Conservation (phyloP, 805 yeast genomes). For the Lipomyces chichibuensis region DNA sequence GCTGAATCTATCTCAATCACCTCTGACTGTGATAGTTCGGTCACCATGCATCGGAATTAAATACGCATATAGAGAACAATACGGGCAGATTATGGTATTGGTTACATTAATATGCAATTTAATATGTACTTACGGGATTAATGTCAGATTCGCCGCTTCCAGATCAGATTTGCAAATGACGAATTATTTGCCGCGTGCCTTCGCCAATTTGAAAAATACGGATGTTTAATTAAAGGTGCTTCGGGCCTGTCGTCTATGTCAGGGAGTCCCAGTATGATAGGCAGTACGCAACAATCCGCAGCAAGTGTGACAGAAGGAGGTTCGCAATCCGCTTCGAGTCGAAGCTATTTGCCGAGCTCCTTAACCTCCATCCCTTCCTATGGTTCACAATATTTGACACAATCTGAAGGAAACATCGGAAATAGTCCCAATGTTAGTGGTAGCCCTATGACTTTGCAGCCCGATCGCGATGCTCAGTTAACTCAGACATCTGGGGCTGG, state of each 20-base stretch:
- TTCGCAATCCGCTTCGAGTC: constrained; percentile 1
- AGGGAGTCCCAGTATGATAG: not conserved
- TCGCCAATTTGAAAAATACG: constrained; percentile 16
- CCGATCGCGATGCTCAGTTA: not conserved
- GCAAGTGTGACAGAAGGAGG: not conserved
- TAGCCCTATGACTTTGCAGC: not conserved
- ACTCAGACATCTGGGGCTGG: not conserved
- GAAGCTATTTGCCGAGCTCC: not conserved
- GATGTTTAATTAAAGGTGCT: constrained; percentile 18
- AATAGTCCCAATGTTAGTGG: not conserved
- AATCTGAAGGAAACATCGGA: not conserved
- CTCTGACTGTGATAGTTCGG: constrained; percentile 22
- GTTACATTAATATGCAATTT: not conserved
- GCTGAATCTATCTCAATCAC: not conserved
- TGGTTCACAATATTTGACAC: not conserved
- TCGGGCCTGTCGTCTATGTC: constrained; percentile 8
- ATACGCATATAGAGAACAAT: not conserved
- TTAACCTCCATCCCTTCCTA: not conserved
- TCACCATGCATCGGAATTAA: constrained; percentile 28
- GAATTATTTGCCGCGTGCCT: constrained; percentile 10
- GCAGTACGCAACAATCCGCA: not conserved
- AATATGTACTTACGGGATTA: not conserved
- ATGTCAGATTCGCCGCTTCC: constrained; percentile 25
- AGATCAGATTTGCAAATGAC: constrained; percentile 24
- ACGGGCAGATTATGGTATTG: constrained; percentile 11